Evolutionary conservation across 169 alveolate species (phyloP), one percentile per base, ranked within the genome.

Genomic region (Condylostoma magnum): DNA sequence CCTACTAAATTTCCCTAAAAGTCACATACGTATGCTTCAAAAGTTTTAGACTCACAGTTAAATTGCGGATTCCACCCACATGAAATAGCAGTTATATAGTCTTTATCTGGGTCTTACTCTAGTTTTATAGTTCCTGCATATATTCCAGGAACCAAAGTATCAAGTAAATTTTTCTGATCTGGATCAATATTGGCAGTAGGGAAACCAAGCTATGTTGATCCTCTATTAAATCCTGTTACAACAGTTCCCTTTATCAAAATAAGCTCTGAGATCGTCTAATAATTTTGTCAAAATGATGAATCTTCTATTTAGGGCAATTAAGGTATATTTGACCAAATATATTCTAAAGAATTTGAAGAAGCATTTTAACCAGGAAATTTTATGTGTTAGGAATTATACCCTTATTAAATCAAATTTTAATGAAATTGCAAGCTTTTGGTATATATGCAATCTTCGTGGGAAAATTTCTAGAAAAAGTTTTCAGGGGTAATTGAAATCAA

Each of bases 101-200:
- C n/a, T 22, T 15, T 60, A 10, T 4, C 58, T 20, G 15, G n/a
- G 44, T 25, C 60, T 2, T 33, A n/a, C n/a, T n/a, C 57, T 8
- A 60, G 18, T 18, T 27, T 18, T 8, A 27, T 55, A 36, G n/a
- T 38, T 34, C 41, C 57, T 8, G 71, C 71, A 41, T 60, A 60
- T 0, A 60, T 38, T 0, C 71, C 71, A 36, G 71, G 71, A n/a
- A 60, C 54, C 12, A 60, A 12, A n/a, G 31, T 46, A 33, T 25
- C 12, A 43, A 36, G 41, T 41, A 50, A 10, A 30, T 31, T 10
- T 46, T 27, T 43, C 15, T 48, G 38, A 31, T 8, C 30, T 48
- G 48, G 27, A 10, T 60, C 56, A 20, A 60, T 37, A 36, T 51
- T 68, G 12, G 77, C 68, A 31, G 69, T 51, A 8, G 77, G 68